Base-by-base conservation (phyloP, 192 early-diverging fungal species). In the Coemansia sp. region DNA sequence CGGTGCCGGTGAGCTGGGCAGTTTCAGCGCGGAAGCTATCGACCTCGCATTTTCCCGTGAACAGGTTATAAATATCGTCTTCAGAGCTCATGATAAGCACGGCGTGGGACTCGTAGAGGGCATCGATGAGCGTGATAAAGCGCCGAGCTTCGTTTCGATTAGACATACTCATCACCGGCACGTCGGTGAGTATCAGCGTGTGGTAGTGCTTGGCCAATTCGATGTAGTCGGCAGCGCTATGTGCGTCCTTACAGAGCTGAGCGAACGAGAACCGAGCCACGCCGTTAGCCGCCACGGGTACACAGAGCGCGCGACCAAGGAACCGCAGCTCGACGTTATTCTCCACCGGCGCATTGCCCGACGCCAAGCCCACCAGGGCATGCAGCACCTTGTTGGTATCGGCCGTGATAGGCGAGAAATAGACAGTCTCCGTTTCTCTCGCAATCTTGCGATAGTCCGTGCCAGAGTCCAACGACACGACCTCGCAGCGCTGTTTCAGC, bases 101-200 rank as follows among this genome's bases (percentile, higher is more conserved):
- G 16, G 87, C 78, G 67, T 93, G 90, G 8, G 88, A 86, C 60
- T 98, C 95, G 77, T 98, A 98, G 62, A 97, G 76, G 8, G 94
- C 89, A 73, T 98, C 97, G 62, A 98, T 88, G 10, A 98, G 78
- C 4, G 95, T 98, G 67, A 98, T 98, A 60, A 97, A 92, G 14
- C 97, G 87, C 6, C 95, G 85, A 4, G 94, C 94, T 67, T 97
- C 94, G 69, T 95, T 93, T 4, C 95, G 86, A 72, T 92, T 87
- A 10, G 61, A 64, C 58, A 88, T 74, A 40, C 75, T 43, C 92
- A 91, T 87, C 13, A 81, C 81, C 14, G 92, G 92, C 28, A 94
- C 89, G 58, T 90, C 86, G 26, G 92, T 91, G 28, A 98, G 70
- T 5, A 98, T 70, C 21, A 99, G 62, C 3, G 88, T 90, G 43